Conservation (phyloP, 2,329 filamentous ascomycete species). For the Hypoxylon sp. region DNA sequence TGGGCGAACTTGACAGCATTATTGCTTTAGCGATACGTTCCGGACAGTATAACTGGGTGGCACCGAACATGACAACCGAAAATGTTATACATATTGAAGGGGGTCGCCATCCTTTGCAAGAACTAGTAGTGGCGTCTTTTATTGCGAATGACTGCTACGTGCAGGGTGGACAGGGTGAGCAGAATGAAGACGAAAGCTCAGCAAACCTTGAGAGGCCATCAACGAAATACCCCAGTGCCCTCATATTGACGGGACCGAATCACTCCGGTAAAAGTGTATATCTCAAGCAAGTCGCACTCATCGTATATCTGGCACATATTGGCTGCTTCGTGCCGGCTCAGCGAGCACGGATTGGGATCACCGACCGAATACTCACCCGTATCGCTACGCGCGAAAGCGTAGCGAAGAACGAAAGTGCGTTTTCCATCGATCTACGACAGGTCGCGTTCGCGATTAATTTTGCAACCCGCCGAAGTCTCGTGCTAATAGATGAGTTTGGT, state of each 20-base stretch:
- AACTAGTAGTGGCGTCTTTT: conserved; percentile 82
- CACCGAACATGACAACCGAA: conserved; percentile 75
- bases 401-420: conserved; percentile 69
- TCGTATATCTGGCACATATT: conserved; percentile 91
- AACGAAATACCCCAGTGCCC: conserved; percentile 67
- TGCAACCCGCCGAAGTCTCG: conserved; percentile 78
- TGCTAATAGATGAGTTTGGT: conserved; percentile 94
- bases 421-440: conserved; percentile 86
- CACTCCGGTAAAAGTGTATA: conserved; percentile 98
- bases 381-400: conserved; percentile 79
- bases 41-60: conserved; percentile 75
- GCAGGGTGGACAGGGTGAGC: conserved; percentile 65
- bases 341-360: conserved; percentile 81
- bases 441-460: conserved; percentile 80
- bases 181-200: conserved; percentile 30
- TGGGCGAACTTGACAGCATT: conserved; percentile 88
- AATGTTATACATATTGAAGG: conserved; percentile 79
- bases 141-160: conserved; percentile 85
- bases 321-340: conserved; percentile 92
- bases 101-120: conserved; percentile 90
- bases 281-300: conserved; percentile 90
- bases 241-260: conserved; percentile 92
- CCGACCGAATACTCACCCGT: conserved; percentile 91
- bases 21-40: conserved; percentile 84
- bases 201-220: conserved; percentile 24